Evolutionary conservation across 768 basidiomycete species (phyloP), one percentile per base, ranked within the genome.

Genomic region (Boletus pseudopeckii): DNA sequence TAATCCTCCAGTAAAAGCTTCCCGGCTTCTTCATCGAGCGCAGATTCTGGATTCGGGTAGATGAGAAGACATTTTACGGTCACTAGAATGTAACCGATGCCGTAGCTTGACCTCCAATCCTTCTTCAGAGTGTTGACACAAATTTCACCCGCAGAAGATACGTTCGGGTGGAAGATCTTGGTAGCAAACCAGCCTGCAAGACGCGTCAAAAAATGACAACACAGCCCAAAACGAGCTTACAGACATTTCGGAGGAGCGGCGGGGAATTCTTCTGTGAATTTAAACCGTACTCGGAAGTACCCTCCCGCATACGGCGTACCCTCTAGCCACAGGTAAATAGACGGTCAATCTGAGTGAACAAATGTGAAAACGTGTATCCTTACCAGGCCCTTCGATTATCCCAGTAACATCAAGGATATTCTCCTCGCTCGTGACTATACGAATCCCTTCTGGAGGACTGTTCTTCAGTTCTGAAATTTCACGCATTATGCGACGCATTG

Each of bases 81-180:
- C 53, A 92, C 86, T 15, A 96, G 80, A 54, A 96, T 96, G 68
- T 95, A 92, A 14, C 78, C 83, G 30, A 98, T 92, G 45, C 95
- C 95, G 63, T 92, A 95, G 13, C 85, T 81, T 22, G 90, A 80
- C 68, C 93, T 89, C 95, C 95, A 98, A 64, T 96, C 93, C 71
- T 97, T 96, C 80, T 97, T 98, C 24, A 98, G 75, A 7, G 94
- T 98, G 74, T 95, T 96, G 14, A 98, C 94, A 69, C 94, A 98
- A 61, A 98, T 98, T 72, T 97, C 94, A 15, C 94, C 94, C 0
- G 81, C 71, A 33, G 81, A 78, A 0, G 93, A 95, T 38, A 98
- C 92, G 63, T 98, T 98, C 0, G 96, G 95, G 64, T 98, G 95
- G 72, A 98, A 98, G 52, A 98, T 95, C 76, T 96, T 97, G 46